These are phyloP conservation scores for Nakaseomyces sp. DNA, from an alignment of 1,139 yeast genomes.

Conservation along the genomic window DNA sequence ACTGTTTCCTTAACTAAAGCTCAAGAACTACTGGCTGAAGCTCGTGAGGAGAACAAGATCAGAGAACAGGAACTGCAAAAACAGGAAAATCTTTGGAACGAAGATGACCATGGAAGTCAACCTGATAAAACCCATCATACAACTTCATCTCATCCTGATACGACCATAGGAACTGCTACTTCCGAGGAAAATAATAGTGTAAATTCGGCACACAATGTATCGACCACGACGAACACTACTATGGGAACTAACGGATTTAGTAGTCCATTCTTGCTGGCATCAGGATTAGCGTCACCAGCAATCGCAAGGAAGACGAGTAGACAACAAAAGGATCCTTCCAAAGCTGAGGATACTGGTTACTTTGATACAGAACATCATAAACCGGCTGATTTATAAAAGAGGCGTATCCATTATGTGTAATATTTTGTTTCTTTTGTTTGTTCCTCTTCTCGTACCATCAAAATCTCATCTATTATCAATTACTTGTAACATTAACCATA, in stretches of 20 bases:
- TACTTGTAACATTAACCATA: not conserved
- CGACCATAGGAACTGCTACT: not conserved
- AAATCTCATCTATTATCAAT: no score
- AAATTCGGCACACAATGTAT: constrained; percentile 8
- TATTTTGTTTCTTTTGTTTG: not conserved
- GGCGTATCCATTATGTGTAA: no score
- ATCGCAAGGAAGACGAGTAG: constrained; percentile 10
- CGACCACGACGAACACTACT: constrained; percentile 8
- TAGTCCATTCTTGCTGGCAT: constrained; percentile 52
- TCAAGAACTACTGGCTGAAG: constrained; percentile 74
- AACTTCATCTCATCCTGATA: not conserved
- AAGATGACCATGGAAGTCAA: constrained; percentile 8
- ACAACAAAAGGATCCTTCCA: constrained; percentile 1
- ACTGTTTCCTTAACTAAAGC: constrained; percentile 83
- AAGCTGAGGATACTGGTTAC: constrained; percentile 6
- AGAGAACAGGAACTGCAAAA: constrained; percentile 44
- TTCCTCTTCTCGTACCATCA: not conserved
- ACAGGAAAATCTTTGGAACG: constrained; percentile 8
- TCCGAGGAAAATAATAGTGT: constrained; percentile 9
- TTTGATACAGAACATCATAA: constrained; percentile 4
- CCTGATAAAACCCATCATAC: not conserved
- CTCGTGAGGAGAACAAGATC: constrained; percentile 59
- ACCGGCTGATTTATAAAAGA: not conserved
- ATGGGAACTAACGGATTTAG: constrained; percentile 39
- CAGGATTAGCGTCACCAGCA: constrained; percentile 47